Evolutionary conservation across 352 stramenopile species (phyloP).

Genomic region (Globisporangium splendens): DNA sequence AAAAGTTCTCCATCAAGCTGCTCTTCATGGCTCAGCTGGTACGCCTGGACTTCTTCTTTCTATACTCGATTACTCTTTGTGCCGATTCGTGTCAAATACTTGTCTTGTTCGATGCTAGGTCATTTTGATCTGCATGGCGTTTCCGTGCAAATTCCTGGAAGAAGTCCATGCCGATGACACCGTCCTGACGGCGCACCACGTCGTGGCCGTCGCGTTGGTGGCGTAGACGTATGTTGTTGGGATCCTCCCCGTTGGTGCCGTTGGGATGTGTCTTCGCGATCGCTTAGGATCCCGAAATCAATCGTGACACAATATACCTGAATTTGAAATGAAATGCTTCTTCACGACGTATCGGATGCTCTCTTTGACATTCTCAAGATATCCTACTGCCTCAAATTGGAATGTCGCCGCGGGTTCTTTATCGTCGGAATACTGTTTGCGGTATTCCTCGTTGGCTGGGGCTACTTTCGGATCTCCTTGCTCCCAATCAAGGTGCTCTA

Average conservation of each 20-base stretch:
- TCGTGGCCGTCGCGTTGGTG: conserved; percentile 83
- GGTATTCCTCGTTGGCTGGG: conserved; percentile 63
- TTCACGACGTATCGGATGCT: conserved; percentile 88
- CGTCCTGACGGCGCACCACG: conserved; percentile 89
- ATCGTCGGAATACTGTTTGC: conserved; percentile 73
- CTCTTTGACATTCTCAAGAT: conserved; percentile 88
- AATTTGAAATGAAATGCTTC: too few relatives aligned
- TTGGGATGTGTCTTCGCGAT: too few relatives aligned
- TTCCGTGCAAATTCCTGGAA: conserved; percentile 88
- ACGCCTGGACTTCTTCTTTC: too few relatives aligned
- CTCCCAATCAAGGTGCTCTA: conserved; percentile 82
- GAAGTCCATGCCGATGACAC: conserved; percentile 87
- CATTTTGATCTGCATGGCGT: conserved; percentile 89
- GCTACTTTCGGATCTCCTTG: conserved; percentile 86
- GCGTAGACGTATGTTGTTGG: conserved; percentile 79
- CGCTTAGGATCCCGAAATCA: too few relatives aligned
- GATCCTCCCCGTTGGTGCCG: conserved; percentile 75
- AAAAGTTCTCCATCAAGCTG: conserved; percentile 80
- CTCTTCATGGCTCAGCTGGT: conserved; percentile 84
- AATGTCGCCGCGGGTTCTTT: conserved; percentile 67
- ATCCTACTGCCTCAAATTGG: conserved; percentile 87
- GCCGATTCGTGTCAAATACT: too few relatives aligned
- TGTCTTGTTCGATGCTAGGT: conserved; percentile 25
- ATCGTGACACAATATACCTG: too few relatives aligned
- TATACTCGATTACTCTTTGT: too few relatives aligned